phyloP scores from a whole-genome alignment of 106 monocot genomes.

The Gastrodia elata region DNA sequence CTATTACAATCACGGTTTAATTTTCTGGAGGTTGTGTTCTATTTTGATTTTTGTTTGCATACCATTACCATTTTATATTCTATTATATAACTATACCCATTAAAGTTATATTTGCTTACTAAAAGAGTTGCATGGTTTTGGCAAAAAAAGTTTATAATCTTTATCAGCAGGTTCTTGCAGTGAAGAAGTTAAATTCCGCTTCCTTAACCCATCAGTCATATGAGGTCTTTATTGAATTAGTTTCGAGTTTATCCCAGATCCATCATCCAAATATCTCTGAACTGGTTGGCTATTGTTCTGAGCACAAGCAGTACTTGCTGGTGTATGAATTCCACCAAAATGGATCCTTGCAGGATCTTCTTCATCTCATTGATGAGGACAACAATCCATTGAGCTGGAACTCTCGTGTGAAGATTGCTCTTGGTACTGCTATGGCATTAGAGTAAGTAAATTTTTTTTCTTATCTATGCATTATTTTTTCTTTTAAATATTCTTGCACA shows the following conservation, averaged over 20 bases:
- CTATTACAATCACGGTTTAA: no score
- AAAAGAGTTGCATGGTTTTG: neutral
- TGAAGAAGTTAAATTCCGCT: conserved; percentile 72
- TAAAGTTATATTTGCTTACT: no score
- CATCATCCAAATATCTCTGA: conserved; percentile 86
- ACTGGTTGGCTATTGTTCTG: conserved; percentile 82
- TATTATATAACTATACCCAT: no score
- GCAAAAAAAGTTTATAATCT: neutral
- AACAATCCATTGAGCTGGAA: conserved; percentile 78
- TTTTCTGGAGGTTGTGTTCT: no score
- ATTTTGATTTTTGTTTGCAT: no score
- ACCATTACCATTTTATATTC: no score
- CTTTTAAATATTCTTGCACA: neutral
- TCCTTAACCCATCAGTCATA: conserved; percentile 37
- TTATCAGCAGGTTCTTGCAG: conserved; percentile 62
- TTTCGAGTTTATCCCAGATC: conserved; percentile 51
- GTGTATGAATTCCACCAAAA: conserved; percentile 78
- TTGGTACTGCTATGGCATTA: conserved; percentile 79
- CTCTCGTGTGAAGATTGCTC: conserved; percentile 76
- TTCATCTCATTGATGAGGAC: conserved; percentile 74
- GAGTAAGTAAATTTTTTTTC: conserved; percentile 51
- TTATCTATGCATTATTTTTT: neutral
- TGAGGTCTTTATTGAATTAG: conserved; percentile 65
- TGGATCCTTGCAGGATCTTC: conserved; percentile 73
- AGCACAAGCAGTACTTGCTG: conserved; percentile 73